phyloP scores from a whole-genome alignment of 306 rosid genomes.

The Lablab purpureus region DNA sequence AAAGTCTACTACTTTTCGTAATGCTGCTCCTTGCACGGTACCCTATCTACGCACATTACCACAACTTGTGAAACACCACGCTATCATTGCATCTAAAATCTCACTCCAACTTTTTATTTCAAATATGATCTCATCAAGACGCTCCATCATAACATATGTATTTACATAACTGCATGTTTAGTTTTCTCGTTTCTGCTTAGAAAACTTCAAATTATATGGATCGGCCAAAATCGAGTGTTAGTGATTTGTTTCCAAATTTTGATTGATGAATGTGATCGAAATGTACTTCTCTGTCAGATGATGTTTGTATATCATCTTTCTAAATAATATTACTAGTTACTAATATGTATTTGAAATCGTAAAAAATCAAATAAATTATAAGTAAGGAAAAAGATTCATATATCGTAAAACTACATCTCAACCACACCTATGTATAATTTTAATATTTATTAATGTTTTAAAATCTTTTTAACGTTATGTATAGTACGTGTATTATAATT shows the following conservation, averaged over 20 bases:
- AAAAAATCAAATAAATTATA: background rate
- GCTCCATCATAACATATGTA: background rate
- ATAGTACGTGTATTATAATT: too few species aligned
- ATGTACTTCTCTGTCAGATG: too few species aligned
- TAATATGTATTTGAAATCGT: background rate
- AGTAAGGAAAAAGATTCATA: too few species aligned
- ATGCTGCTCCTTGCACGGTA: slow-evolving; percentile 29
- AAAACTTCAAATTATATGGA: background rate
- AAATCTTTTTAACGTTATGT: too few species aligned
- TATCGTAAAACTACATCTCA: too few species aligned
- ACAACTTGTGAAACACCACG: background rate
- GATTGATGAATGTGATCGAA: background rate
- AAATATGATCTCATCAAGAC: background rate
- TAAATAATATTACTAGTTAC: background rate
- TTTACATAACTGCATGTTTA: background rate
- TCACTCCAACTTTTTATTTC: background rate
- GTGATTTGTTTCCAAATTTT: background rate
- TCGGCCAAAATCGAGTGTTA: background rate
- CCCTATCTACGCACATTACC: background rate
- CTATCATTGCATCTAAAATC: slow-evolving; percentile 20
- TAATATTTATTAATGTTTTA: too few species aligned
- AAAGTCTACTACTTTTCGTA: slow-evolving; percentile 2
- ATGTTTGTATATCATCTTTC: too few species aligned
- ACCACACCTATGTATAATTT: too few species aligned
- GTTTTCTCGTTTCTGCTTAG: background rate